Base-by-base conservation (phyloP, 306 rosid species). In the Nissolia schottii region DNA sequence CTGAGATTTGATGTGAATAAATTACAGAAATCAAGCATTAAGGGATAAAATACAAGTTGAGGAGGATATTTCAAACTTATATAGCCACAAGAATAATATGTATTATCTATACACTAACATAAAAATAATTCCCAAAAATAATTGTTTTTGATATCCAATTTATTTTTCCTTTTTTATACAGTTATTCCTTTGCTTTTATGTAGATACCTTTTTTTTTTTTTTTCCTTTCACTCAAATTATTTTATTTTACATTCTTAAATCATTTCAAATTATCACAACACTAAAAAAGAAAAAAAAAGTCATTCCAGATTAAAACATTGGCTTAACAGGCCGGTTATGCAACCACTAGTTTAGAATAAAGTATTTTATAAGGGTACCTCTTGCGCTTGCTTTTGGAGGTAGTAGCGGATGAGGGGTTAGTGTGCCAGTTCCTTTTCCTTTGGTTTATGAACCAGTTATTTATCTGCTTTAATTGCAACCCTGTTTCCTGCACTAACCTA, bases 351-450 rank as follows among this genome's bases (percentile, higher is more conserved):
- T 6, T 10, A 12, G 8, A 76, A 13, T 48, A 48, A 49, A 22
- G 55, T 22, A 54, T 11, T 22, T 13, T 19, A n/a, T 41, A 18
- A 57, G 53, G 5, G 11, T 28, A 90, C 98, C 97, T 93, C 84
- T 89, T 93, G 73, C 98, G 98, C 83, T 94, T 94, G 82, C 77
- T 85, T 87, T 94, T 94, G 46, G 80, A 56, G 77, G 67, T 60
- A 23, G 63, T 79, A 15, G 94, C 67, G 2, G 94, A 70, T 16
- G 98, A 77, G 3, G 88, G 79, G 76, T 83, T 94, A 25, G 84
- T 87, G 24, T 94, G 91, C 98, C 97, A 94, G 57, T 94, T 94
- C 83, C 98, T 86, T 77, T 94, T 94, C 66, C 87, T 84, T 77
- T 83, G 86, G 53, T 83, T 83, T 5, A 83, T 83, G 63, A 83